Evolutionary conservation across 2,329 filamentous ascomycete species (phyloP).

Genomic region (Ambrosiella beaveri): DNA sequence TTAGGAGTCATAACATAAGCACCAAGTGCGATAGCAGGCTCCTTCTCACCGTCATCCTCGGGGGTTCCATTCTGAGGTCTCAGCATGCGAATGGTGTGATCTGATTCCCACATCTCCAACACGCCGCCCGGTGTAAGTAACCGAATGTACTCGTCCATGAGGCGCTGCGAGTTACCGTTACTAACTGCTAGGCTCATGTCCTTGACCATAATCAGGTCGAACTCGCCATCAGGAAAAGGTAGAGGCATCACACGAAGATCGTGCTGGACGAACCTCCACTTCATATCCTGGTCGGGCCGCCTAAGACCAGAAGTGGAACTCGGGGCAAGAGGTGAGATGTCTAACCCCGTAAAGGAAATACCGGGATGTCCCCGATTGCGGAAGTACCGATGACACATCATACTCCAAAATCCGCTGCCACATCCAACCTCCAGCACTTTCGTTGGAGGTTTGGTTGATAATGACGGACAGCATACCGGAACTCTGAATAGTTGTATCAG

Average conservation of each 20-base stretch:
- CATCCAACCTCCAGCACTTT: slow-evolving; percentile 77
- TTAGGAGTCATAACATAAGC: slow-evolving; percentile 71
- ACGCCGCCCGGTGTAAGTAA: slow-evolving; percentile 61
- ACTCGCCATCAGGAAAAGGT: slow-evolving; percentile 63
- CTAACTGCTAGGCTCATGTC: slow-evolving; percentile 55
- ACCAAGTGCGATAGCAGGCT: slow-evolving; percentile 50
- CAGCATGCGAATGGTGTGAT: slow-evolving; percentile 68
- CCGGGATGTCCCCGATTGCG: slow-evolving; percentile 46
- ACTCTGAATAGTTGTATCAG: slow-evolving; percentile 66
- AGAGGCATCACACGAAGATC: slow-evolving; percentile 60
- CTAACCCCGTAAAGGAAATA: slow-evolving; percentile 66
- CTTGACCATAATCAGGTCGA: slow-evolving; percentile 79
- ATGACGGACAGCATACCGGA: slow-evolving; percentile 55
- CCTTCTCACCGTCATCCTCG: slow-evolving; percentile 35
- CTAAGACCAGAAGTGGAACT: slow-evolving; percentile 20
- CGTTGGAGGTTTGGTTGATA: slow-evolving; percentile 49
- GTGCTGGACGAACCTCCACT: slow-evolving; percentile 79
- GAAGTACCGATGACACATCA: slow-evolving; percentile 71
- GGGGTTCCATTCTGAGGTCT: slow-evolving; percentile 49
- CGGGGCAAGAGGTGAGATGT: slow-evolving; percentile 55
- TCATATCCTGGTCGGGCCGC: slow-evolving; percentile 53
- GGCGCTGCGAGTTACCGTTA: slow-evolving; percentile 35
- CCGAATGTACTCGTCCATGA: slow-evolving; percentile 58
- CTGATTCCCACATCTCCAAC: slow-evolving; percentile 79
- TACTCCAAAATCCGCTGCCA: slow-evolving; percentile 78